Conservation (phyloP, 306 rosid genomes). For the Vigna radiata region DNA sequence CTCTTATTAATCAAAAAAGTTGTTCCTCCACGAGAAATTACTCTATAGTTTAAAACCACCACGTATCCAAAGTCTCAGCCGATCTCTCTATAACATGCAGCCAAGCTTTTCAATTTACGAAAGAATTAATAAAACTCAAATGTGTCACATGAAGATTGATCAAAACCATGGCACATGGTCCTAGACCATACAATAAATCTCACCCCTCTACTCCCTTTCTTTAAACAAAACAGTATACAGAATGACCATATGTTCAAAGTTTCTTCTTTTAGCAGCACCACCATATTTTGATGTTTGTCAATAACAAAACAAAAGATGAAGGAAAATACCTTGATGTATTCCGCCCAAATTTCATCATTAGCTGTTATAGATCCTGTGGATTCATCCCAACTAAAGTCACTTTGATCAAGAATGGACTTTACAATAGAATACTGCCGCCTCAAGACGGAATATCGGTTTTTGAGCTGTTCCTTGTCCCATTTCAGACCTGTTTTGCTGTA, state of each 20-base stretch:
- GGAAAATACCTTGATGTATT: conserved; percentile 65
- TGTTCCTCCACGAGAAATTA: background rate
- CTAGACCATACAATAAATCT: background rate
- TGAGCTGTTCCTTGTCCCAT: conserved; percentile 86
- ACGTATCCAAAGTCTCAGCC: background rate
- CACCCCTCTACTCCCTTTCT: background rate
- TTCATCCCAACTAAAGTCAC: conserved; percentile 72
- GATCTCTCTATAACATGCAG: background rate
- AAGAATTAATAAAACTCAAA: background rate
- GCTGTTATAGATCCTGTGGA: conserved; percentile 63
- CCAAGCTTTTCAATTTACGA: background rate
- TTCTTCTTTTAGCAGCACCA: conserved; percentile 34
- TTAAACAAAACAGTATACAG: background rate
- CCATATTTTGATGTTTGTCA: background rate
- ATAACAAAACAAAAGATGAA: conserved; percentile 33
- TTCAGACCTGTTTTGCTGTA: conserved; percentile 63
- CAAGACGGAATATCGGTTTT: conserved; percentile 72
- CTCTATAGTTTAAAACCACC: background rate
- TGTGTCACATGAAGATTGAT: background rate
- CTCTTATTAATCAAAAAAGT: background rate
- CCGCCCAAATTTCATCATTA: conserved; percentile 63
- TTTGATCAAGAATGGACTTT: conserved; percentile 61
- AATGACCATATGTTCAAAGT: conserved; percentile 28
- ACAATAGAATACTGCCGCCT: conserved; percentile 66
- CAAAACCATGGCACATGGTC: background rate